Evolutionary conservation across 768 basidiomycete species (phyloP).

Genomic region (Rhizopogon rudus): DNA sequence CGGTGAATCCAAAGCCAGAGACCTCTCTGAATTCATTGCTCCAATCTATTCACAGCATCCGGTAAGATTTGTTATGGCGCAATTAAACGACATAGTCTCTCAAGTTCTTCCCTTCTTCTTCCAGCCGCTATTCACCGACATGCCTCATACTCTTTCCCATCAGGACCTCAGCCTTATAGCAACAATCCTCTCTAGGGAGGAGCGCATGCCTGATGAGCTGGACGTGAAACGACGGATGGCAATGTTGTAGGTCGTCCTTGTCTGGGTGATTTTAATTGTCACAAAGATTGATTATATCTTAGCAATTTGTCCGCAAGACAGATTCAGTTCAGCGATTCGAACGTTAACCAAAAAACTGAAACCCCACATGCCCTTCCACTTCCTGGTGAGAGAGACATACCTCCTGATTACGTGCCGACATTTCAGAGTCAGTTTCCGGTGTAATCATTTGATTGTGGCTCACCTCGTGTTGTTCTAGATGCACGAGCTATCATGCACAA

Average conservation of each 20-base stretch:
- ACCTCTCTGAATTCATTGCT: slow-evolving; percentile 55
- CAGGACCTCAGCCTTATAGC: slow-evolving; percentile 46
- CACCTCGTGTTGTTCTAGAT: background rate
- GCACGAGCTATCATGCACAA: background rate
- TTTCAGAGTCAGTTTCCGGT: slow-evolving; percentile 3
- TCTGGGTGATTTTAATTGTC: background rate
- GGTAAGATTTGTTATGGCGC: slow-evolving; percentile 31
- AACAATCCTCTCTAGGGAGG: slow-evolving; percentile 43
- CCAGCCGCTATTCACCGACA: slow-evolving; percentile 37
- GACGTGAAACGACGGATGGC: slow-evolving; percentile 37
- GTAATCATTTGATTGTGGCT: background rate
- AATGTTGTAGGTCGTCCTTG: slow-evolving; percentile 43
- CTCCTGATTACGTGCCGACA: background rate
- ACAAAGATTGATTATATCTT: background rate
- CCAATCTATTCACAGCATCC: slow-evolving; percentile 35
- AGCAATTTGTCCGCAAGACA: background rate
- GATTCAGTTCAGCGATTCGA: background rate
- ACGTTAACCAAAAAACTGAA: background rate
- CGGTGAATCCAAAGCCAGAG: slow-evolving; percentile 47
- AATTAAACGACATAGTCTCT: background rate
- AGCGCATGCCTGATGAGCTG: slow-evolving; percentile 31
- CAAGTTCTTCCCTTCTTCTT: background rate
- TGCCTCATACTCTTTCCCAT: slow-evolving; percentile 38
- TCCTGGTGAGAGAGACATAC: background rate
- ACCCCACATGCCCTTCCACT: background rate